Base-by-base conservation (phyloP, 2,329 filamentous ascomycete genomes). In the Verticillium longisporum region DNA sequence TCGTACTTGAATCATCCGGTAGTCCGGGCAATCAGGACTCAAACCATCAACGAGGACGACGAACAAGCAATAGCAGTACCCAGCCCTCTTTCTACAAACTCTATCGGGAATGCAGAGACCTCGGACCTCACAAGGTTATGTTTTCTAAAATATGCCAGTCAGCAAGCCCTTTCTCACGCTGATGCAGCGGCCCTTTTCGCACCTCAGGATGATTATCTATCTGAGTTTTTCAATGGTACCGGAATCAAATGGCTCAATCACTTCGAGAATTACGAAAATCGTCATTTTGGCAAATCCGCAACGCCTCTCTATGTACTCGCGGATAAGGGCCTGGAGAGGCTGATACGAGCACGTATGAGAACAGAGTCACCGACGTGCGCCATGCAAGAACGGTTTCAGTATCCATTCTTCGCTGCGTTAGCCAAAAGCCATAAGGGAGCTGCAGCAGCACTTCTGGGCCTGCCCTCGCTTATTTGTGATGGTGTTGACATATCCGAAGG, bases 91-190 rank as follows among this genome's bases (percentile, higher is more conserved):
- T 1, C 34, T 3, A 4, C 1, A 50, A 6, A 7, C 18, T 4
- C n/a, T 57, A 2, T 26, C 26, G 3, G 26, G 26, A 3, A 26
- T 2, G 3, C 26, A 26, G 26, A 26, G 3, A 26, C 26, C 2
- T 2, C 21, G 50, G 4, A n/a, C 14, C 1, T 65, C 62, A 14
- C 26, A 26, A 26, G 26, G 26, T 78, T 73, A 59, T 77, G 80
- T 1, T 81, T 85, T 55, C 68, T 85, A 5, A 63, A 76, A 57
- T 83, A 83, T 65, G 74, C 79, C 18, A 67, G 73, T 15, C 63
- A 68, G 6, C 70, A 78, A 59, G 50, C 80, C 10, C 66, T 82
- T 15, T 62, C 67, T 56, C 79, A 82, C 61, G 72, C 78, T 10
- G 66, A 81, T 50, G 33, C 18, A 37, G 75, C 78, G 59, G 62